A percentile compares a stretch with the other conserved stretches of the same genome.
Conservation (phyloP, 306 rosid species). For the Cucurbita ficifolia region DNA sequence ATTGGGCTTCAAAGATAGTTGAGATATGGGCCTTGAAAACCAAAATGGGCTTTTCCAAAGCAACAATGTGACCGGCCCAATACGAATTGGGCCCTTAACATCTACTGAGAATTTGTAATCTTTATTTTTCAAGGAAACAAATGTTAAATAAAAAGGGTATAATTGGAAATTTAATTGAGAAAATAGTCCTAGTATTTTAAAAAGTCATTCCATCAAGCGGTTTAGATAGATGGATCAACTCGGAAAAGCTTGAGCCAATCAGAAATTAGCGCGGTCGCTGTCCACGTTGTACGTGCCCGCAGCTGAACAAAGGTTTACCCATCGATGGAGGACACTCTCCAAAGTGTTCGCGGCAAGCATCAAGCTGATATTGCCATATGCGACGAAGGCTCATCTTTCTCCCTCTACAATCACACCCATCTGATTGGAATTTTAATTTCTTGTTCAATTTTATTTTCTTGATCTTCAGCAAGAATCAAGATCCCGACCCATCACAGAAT, state of each 20-base stretch:
- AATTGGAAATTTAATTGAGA: too few relatives aligned
- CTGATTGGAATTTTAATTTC: neutral
- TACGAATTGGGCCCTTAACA: neutral
- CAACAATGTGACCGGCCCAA: neutral
- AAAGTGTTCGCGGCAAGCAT: neutral
- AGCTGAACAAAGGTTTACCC: neutral
- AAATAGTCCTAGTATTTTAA: too few relatives aligned
- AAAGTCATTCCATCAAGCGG: neutral
- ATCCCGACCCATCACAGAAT: conserved; percentile 14
- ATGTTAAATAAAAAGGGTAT: too few relatives aligned
- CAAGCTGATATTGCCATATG: neutral
- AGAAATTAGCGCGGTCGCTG: neutral
- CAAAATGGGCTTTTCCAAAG: neutral
- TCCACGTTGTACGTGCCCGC: neutral
- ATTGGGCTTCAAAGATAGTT: neutral
- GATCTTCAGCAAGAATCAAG: neutral
- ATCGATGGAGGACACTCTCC: neutral
- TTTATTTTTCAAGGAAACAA: too few relatives aligned
- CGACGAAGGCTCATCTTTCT: neutral
- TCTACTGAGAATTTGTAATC: neutral
- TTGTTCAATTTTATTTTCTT: neutral
- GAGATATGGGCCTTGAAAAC: neutral
- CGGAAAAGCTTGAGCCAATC: neutral
- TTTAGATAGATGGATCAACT: neutral
- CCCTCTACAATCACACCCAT: neutral